These are phyloP conservation scores for Telopea speciosissima DNA, from an alignment of 177 flowering plant species.

Conservation along the genomic window DNA sequence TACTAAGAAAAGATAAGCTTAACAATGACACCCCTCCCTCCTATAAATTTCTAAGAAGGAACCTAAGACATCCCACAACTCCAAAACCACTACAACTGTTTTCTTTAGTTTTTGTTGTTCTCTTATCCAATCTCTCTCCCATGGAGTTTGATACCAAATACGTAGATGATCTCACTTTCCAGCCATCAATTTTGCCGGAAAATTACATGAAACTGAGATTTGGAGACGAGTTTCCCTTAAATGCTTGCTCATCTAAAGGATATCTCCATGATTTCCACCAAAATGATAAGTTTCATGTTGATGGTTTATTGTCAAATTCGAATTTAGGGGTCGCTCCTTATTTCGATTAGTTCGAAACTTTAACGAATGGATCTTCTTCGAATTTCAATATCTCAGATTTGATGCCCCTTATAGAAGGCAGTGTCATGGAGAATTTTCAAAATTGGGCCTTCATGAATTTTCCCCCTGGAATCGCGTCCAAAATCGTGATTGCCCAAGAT, in stretches of 20 bases:
- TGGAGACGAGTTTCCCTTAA: slow-evolving; percentile 28
- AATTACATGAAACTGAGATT: slow-evolving; percentile 28
- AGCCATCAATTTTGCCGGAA: slow-evolving; percentile 17
- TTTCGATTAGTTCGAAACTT: too few species aligned
- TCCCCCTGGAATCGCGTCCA: slow-evolving; percentile 3
- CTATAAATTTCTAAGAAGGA: too few species aligned
- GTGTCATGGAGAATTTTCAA: slow-evolving; percentile 26
- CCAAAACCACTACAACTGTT: not conserved
- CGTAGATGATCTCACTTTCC: slow-evolving; percentile 12
- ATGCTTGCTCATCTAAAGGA: slow-evolving; percentile 15
- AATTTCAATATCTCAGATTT: slow-evolving; percentile 25
- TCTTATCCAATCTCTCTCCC: slow-evolving; percentile 10
- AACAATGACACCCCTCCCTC: too few species aligned
- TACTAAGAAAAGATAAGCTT: too few species aligned
- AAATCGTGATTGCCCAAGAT: slow-evolving; percentile 6
- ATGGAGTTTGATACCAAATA: too few species aligned
- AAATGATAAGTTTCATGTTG: slow-evolving; percentile 28
- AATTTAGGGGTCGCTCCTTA: too few species aligned
- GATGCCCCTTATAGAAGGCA: slow-evolving; percentile 28
- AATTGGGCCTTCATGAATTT: slow-evolving; percentile 18
- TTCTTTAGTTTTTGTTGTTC: not conserved
- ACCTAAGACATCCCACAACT: too few species aligned
- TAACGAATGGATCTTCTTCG: too few species aligned
- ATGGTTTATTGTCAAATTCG: too few species aligned
- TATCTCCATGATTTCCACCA: slow-evolving; percentile 31